Percentiles rank a stretch among this genome's conserved stretches.
Evolutionary conservation across 257 asterid species (phyloP).

Genomic region (Euphrasia confusa): DNA sequence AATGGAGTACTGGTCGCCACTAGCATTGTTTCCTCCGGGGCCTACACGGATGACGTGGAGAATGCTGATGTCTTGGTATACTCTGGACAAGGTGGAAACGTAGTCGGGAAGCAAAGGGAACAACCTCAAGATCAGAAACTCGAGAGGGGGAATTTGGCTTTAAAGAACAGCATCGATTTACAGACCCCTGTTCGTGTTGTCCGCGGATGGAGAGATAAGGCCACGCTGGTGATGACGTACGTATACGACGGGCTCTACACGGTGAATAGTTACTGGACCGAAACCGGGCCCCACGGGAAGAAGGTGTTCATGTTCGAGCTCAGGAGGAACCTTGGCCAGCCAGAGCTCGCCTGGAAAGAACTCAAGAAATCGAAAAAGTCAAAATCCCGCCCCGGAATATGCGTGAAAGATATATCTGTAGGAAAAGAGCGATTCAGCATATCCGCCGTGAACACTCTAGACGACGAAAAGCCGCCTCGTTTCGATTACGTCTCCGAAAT

Average conservation of each 20-base stretch:
- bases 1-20: conserved; percentile 47
- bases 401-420: conserved; percentile 56
- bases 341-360: conserved; percentile 77
- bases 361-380: conserved; percentile 40
- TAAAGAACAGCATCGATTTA: conserved; percentile 44
- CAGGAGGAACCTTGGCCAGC: conserved; percentile 69
- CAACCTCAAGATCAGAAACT: conserved; percentile 73
- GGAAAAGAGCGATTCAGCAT: conserved; percentile 57
- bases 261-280: conserved; percentile 46
- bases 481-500: conserved; percentile 53
- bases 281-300: conserved; percentile 57
- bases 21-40: conserved; percentile 81
- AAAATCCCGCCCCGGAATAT: conserved; percentile 47
- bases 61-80: conserved; percentile 60
- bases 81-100: conserved; percentile 81
- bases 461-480: conserved; percentile 52
- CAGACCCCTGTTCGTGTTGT: conserved; percentile 74
- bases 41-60: conserved; percentile 55
- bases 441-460: conserved; percentile 54
- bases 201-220: conserved; percentile 64
- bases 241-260: conserved; percentile 80
- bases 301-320: conserved; percentile 68
- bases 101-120: conserved; percentile 35
- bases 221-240: conserved; percentile 48
- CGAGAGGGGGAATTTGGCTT: conserved; percentile 73